Conservation (phyloP, 2,329 filamentous ascomycete genomes). For the Akanthomyces dipterigenus region DNA sequence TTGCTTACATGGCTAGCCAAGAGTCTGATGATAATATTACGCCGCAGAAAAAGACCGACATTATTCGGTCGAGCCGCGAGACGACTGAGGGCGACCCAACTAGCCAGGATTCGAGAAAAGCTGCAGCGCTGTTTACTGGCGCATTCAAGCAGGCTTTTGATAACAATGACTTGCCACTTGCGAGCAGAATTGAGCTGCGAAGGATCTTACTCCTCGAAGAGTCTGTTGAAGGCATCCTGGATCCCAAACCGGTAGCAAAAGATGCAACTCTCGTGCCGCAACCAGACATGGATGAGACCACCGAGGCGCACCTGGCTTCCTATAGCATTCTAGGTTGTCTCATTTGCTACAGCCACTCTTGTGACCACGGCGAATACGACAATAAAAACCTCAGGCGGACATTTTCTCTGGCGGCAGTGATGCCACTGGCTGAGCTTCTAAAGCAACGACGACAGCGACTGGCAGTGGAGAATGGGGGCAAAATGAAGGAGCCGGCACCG, state of each 20-base stretch:
- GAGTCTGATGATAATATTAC: slow-evolving; percentile 42
- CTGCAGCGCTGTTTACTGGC: slow-evolving; percentile 45
- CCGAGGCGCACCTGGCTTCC: slow-evolving; percentile 45
- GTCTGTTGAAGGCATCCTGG: slow-evolving; percentile 45
- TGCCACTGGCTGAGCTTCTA: not conserved
- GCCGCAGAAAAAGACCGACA: slow-evolving; percentile 47
- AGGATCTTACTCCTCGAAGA: slow-evolving; percentile 49
- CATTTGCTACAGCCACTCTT: slow-evolving; percentile 54
- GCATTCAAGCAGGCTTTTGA: slow-evolving; percentile 52
- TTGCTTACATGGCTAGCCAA: slow-evolving; percentile 46
- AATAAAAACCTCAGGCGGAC: slow-evolving; percentile 45
- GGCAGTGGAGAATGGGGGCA: not conserved
- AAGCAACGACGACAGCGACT: not conserved
- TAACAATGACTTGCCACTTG: slow-evolving; percentile 25
- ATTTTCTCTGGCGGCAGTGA: slow-evolving; percentile 35
- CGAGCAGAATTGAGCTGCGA: slow-evolving; percentile 37
- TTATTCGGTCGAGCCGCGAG: slow-evolving; percentile 42
- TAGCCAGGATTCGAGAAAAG: slow-evolving; percentile 33
- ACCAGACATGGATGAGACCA: slow-evolving; percentile 31
- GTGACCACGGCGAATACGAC: slow-evolving; percentile 55
- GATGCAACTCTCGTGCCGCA: slow-evolving; percentile 29
- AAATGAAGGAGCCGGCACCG: not conserved
- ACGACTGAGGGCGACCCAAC: slow-evolving; percentile 28
- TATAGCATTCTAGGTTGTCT: slow-evolving; percentile 50
- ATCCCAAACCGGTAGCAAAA: slow-evolving; percentile 47